Evolutionary conservation across 2,329 filamentous ascomycete species (phyloP), one percentile per base, ranked within the genome.

Genomic region (Claviceps purpurea): DNA sequence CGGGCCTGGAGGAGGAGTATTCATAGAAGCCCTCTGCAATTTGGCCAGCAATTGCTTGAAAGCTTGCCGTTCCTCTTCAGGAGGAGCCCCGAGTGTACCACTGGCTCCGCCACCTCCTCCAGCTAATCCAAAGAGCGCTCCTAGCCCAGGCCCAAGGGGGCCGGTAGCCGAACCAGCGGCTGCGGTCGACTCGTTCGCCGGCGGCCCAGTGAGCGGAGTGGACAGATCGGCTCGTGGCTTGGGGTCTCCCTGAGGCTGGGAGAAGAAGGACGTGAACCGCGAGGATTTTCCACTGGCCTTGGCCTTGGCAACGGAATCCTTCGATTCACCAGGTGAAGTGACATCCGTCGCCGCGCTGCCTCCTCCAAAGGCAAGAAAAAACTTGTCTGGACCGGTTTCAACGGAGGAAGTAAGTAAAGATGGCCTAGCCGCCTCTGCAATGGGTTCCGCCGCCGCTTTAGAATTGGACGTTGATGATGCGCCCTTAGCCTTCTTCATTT

Each of bases 11-110:
- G 75, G 72, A 30, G 76, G 73, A 47, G 70, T 69, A 45, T 65
- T 70, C 56, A 67, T 58, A 2, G 70, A 75, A 54, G 80, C 77
- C 53, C 73, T 73, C 55, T 89, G 84, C 42, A 95, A 78, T 76
- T 95, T 94, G 59, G 86, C 79, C 39, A 95, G 73, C 46, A 96
- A 78, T 45, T 83, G 79, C 57, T 89, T 81, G 67, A 96, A 95
- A 1, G 89, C 90, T 65, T 89, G 85, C 66, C 89, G 88, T 61
- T 95, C 90, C 50, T 82, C 79, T 56, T 82, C 81, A 5, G 73
- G 68, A 11, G 73, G 24, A 50, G 50, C 14, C 39, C 42, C 39
- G 44, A 16, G n/a, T 26, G 20, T 30, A 5, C 16, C 48, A 50
- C 6, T 20, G 38, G 22, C 22, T 10, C n/a, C 44, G 6, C n/a